Conservation (phyloP, 352 stramenopile genomes). For the Globisporangium spiculum region DNA sequence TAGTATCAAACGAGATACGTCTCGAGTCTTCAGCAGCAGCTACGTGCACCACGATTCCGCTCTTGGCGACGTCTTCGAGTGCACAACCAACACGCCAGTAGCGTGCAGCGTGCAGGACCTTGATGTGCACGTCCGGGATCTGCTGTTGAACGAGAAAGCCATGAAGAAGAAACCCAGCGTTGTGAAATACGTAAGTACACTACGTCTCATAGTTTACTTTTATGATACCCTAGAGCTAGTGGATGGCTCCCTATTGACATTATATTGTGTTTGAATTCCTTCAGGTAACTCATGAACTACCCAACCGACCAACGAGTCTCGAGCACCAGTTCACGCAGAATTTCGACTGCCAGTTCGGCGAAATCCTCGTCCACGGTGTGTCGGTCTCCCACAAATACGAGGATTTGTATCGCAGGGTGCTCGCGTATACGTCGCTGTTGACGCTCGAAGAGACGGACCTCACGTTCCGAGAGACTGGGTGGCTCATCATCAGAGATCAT, state of each 20-base stretch:
- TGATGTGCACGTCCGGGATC: not conserved
- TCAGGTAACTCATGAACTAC: not conserved
- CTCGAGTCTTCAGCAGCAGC: constrained; percentile 8
- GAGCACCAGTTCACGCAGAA: constrained; percentile 2
- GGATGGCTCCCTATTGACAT: too few relatives aligned
- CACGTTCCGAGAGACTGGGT: constrained; percentile 1
- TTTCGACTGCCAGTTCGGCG: not conserved
- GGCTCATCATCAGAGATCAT: not conserved
- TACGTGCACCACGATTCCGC: not conserved
- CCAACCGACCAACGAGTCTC: not conserved
- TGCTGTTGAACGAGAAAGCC: not conserved
- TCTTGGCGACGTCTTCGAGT: not conserved
- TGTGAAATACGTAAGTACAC: not conserved
- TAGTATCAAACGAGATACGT: not conserved
- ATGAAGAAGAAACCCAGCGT: not conserved
- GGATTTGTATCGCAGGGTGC: not conserved
- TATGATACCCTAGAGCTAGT: not conserved
- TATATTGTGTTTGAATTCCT: not conserved
- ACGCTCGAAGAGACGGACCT: not conserved
- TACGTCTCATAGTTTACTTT: not conserved
- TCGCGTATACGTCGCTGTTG: not conserved
- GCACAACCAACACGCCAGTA: constrained; percentile 2
- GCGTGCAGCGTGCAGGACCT: not conserved
- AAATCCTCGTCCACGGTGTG: constrained; percentile 1
- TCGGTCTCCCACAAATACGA: constrained; percentile 5